phyloP scores from a whole-genome alignment of 2,329 filamentous ascomycete species.

The Paracorniculantispora psalliotae region DNA sequence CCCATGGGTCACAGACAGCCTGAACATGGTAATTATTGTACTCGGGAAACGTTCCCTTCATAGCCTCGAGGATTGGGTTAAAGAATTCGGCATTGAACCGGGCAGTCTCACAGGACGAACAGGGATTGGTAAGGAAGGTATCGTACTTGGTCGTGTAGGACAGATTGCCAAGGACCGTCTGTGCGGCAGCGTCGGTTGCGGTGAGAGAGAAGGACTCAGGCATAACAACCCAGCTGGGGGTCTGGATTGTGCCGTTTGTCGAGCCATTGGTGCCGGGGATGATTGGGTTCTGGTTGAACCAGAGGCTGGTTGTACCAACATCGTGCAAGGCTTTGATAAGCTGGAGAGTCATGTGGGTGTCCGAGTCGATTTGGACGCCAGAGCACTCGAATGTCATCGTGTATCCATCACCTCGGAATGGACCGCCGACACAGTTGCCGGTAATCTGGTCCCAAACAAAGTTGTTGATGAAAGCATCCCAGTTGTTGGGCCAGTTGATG shows the following conservation, averaged over 20 bases:
- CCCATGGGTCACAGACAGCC: slow-evolving; percentile 35
- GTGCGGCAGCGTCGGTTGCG: slow-evolving; percentile 28
- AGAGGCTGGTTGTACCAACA: slow-evolving; percentile 33
- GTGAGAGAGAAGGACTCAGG: slow-evolving; percentile 33
- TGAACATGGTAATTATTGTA: slow-evolving; percentile 34
- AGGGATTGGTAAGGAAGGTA: slow-evolving; percentile 32
- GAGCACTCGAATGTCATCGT: slow-evolving; percentile 33
- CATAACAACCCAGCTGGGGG: slow-evolving; percentile 34
- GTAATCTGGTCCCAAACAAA: slow-evolving; percentile 36
- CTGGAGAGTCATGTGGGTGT: slow-evolving; percentile 35
- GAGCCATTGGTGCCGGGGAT: slow-evolving; percentile 28
- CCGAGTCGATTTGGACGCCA: slow-evolving; percentile 33
- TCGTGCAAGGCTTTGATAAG: slow-evolving; percentile 35
- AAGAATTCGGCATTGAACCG: slow-evolving; percentile 34
- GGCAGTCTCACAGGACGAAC: slow-evolving; percentile 30
- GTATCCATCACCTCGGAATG: slow-evolving; percentile 31
- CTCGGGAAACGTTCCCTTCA: slow-evolving; percentile 34
- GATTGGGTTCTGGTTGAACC: slow-evolving; percentile 36
- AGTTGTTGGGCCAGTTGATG: slow-evolving; percentile 35
- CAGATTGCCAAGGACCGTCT: slow-evolving; percentile 30
- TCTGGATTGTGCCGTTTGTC: slow-evolving; percentile 22
- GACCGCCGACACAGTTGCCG: slow-evolving; percentile 29
- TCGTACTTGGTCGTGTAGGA: slow-evolving; percentile 35
- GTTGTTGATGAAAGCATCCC: slow-evolving; percentile 35
- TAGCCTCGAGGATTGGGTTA: slow-evolving; percentile 32